These are phyloP conservation scores for Nicotiana rustica DNA, from an alignment of 305 asterid genomes.

Conservation along the genomic window DNA sequence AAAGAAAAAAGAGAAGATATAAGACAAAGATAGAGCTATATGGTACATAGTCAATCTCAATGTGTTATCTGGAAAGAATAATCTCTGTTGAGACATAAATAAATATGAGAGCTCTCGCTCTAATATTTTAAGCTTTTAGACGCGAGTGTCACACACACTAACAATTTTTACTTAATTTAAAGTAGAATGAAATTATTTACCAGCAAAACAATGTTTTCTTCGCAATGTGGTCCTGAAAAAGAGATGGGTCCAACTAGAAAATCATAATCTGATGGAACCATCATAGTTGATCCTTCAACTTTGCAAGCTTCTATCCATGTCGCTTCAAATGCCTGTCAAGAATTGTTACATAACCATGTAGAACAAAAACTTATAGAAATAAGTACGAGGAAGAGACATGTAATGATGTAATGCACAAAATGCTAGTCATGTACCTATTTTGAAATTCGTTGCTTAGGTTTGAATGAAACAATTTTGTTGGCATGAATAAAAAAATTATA, in stretches of 20 bases:
- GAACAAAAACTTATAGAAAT: too few relatives aligned
- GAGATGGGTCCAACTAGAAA: constrained; percentile 92
- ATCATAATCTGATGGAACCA: constrained; percentile 65
- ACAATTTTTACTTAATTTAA: too few relatives aligned
- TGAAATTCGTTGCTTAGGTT: background rate
- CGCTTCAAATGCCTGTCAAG: constrained; percentile 79
- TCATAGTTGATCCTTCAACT: constrained; percentile 65
- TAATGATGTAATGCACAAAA: background rate
- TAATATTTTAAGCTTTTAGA: too few relatives aligned
- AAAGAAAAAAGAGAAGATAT: background rate
- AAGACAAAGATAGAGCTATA: background rate
- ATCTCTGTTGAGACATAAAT: too few relatives aligned
- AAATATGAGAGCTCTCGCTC: too few relatives aligned
- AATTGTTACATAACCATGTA: background rate
- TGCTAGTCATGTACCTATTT: background rate
- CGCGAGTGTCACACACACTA: too few relatives aligned
- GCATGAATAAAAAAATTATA: background rate
- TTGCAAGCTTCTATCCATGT: constrained; percentile 90
- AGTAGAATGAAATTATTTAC: constrained; percentile 43
- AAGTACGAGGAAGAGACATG: background rate
- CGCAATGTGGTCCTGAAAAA: constrained; percentile 89
- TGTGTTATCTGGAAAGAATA: too few relatives aligned
- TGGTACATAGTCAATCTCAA: background rate
- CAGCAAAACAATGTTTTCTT: constrained; percentile 87
- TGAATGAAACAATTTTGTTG: background rate